phyloP scores from a whole-genome alignment of 768 basidiomycete genomes.

The Pisolithus albus region DNA sequence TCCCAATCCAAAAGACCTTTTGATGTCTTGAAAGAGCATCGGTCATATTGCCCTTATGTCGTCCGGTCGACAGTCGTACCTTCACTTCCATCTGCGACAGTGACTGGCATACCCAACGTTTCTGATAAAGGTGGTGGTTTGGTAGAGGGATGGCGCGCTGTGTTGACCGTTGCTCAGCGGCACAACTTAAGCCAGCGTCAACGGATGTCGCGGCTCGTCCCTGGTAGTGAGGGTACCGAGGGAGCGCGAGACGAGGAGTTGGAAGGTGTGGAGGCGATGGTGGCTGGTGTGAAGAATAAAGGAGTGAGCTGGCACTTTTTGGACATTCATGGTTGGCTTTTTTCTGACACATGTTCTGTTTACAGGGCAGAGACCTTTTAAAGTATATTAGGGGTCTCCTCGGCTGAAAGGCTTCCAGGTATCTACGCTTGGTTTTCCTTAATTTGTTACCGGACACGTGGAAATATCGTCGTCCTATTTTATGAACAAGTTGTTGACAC shows the following conservation, averaged over 20 bases:
- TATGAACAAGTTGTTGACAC: no score
- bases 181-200: constrained; percentile 57
- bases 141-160: constrained; percentile 76
- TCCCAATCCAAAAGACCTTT: constrained; percentile 41
- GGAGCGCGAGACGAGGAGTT: constrained; percentile 33
- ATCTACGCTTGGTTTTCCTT: no score
- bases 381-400: constrained; percentile 66
- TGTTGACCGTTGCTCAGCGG: constrained; percentile 58
- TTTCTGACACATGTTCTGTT: constrained; percentile 3
- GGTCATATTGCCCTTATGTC: constrained; percentile 83
- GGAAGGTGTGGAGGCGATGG: constrained; percentile 63
- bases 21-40: constrained; percentile 74
- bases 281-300: constrained; percentile 64
- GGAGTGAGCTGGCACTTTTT: constrained; percentile 46
- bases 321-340: constrained; percentile 3
- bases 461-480: no score
- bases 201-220: constrained; percentile 31
- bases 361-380: constrained; percentile 62
- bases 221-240: constrained; percentile 11
- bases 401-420: constrained; percentile 18
- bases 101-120: constrained; percentile 7
- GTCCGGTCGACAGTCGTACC: constrained; percentile 63
- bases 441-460: no score
- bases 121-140: constrained; percentile 21
- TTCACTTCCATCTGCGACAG: constrained; percentile 34